Conservation (phyloP, 768 basidiomycete genomes). For the Termitomyces titanicus region DNA sequence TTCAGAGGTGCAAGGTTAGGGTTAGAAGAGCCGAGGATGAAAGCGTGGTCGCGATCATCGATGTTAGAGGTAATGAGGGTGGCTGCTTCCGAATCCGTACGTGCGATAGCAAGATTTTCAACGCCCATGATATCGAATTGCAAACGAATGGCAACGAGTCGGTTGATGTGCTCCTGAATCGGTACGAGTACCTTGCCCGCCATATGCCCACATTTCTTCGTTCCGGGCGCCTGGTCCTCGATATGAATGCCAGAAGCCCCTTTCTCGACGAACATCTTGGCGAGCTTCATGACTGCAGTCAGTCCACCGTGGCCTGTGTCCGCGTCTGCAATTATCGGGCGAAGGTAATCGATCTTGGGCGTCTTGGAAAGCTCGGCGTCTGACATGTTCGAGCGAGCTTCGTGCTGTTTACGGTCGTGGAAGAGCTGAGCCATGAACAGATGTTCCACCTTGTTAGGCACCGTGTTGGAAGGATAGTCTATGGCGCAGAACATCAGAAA, state of each 20-base stretch:
- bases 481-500: background rate
- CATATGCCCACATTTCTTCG: constrained; percentile 96
- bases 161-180: constrained; percentile 96
- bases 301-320: constrained; percentile 98
- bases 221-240: constrained; percentile 96
- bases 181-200: constrained; percentile 96
- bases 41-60: constrained; percentile 95
- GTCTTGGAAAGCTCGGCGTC: constrained; percentile 69
- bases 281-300: constrained; percentile 97
- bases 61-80: constrained; percentile 96
- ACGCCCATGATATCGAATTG: constrained; percentile 99
- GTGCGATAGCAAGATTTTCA: constrained; percentile 87
- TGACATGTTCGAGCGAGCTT: constrained; percentile 67
- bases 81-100: constrained; percentile 97
- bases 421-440: constrained; percentile 97
- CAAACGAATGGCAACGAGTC: constrained; percentile 92
- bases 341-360: constrained; percentile 82
- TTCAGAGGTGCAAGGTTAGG: constrained; percentile 66
- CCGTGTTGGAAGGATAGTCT: constrained; percentile 99
- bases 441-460: constrained; percentile 98
- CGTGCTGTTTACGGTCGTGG: constrained; percentile 97
- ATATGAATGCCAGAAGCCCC: constrained; percentile 98
- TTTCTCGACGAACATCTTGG: constrained; percentile 98
- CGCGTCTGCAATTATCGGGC: constrained; percentile 94
- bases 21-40: constrained; percentile 93